Evolutionary conservation across 2,329 filamentous ascomycete genomes (phyloP), one percentile per base, ranked within the genome.

Genomic region (Arthrobotrys sphaeroides): DNA sequence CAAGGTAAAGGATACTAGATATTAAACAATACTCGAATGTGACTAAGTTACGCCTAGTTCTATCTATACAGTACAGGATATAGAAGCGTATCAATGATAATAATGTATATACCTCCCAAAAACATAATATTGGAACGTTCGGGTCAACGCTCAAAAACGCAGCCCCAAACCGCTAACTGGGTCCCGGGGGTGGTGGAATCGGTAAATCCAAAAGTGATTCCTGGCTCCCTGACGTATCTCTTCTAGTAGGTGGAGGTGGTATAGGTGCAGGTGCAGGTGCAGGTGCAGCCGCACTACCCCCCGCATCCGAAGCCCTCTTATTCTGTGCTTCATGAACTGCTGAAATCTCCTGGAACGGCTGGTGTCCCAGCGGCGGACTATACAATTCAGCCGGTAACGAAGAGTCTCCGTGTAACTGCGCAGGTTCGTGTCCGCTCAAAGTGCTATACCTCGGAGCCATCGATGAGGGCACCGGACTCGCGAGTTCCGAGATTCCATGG

Each of bases 391-490:
- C 66, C 5, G 66, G 66, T 16, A 61, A 45, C 4, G 55, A 51
- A 22, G 66, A 53, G 36, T 70, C 66, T 6, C 55, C 66, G 4
- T 61, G 26, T 38, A 70, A 45, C 31, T 70, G 66, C 13, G 43
- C 55, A 4, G 55, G 66, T 16, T 61, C 12, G 3, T 18, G 18
- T 6, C n/a, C 22, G 13, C 40, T 60, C 18, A 59, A 18, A 51
- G 31, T 42, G 16, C 55, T 70, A 18, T 61, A 70, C 18, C 53
- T 43, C 2, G 65, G 65, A 7, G 42, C 53, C 4, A 10, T 5
- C 24, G 66, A 49, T 16, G 38, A 51, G 1, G 31, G 40, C 7
- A 12, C 20, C 7, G 42, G 55, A 13, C 43, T 70, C n/a, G 20
- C 66, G n/a, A 70, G 26, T 12, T 70, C 66, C 0, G 43, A 36